phyloP scores from a whole-genome alignment of 2,329 filamentous ascomycete genomes.

The Pseudofabraea citricarpa region DNA sequence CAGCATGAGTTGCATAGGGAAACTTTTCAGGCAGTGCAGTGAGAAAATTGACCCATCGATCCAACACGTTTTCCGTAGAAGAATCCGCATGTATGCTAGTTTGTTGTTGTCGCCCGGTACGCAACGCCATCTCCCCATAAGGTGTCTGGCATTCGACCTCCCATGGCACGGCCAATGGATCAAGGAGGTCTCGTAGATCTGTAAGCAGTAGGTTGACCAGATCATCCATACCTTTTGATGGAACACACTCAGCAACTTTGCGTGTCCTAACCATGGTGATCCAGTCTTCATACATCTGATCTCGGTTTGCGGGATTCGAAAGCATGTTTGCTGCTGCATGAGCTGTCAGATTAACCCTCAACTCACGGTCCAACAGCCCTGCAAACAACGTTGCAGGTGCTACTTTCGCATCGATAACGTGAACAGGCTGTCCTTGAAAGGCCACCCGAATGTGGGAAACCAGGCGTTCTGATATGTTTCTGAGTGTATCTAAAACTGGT shows the following conservation, averaged over 20 bases:
- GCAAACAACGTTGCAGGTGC: conserved; percentile 86
- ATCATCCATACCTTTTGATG: conserved; percentile 61
- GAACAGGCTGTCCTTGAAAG: conserved; percentile 77
- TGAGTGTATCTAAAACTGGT: conserved; percentile 78
- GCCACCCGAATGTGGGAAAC: conserved; percentile 78
- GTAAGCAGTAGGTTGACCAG: conserved; percentile 56
- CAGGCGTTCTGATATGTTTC: conserved; percentile 78
- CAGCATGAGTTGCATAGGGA: conserved; percentile 65
- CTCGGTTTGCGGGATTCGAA: conserved; percentile 80
- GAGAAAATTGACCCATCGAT: conserved; percentile 73
- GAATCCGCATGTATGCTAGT: conserved; percentile 32
- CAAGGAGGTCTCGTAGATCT: conserved; percentile 66
- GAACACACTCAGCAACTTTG: conserved; percentile 60
- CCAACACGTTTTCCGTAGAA: conserved; percentile 63
- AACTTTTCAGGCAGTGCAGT: conserved; percentile 65
- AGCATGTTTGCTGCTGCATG: conserved; percentile 93
- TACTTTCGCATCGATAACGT: conserved; percentile 83
- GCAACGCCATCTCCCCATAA: conserved; percentile 51
- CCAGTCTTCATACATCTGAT: conserved; percentile 95
- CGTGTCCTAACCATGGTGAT: conserved; percentile 59
- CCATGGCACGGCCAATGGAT: conserved; percentile 62
- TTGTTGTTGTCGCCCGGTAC: conserved; percentile 38
- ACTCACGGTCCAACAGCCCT: conserved; percentile 76
- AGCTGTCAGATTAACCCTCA: conserved; percentile 88
- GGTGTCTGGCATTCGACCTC: conserved; percentile 58